Percentiles rank a stretch among this genome's conserved stretches.
Conservation (phyloP, 345 rosid species). For the Microthlaspi erraticum region DNA sequence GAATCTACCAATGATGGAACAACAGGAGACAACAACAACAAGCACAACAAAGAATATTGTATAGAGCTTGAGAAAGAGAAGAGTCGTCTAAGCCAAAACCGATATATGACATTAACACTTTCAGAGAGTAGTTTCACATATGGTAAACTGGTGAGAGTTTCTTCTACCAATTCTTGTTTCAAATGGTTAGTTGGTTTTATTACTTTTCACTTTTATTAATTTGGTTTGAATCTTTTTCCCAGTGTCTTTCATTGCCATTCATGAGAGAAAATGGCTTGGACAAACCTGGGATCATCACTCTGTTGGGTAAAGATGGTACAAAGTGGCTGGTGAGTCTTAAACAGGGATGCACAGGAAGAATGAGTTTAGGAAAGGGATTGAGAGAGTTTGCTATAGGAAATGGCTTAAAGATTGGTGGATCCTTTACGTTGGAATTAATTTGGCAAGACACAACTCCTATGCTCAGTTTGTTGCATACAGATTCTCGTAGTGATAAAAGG, state of each 20-base stretch:
- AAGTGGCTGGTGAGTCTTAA: slow-evolving; percentile 7
- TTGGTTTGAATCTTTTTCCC: background rate
- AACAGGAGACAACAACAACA: background rate
- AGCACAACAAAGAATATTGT: no score
- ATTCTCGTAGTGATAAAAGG: background rate
- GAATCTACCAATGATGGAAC: slow-evolving; percentile 17
- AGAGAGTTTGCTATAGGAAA: slow-evolving; percentile 5
- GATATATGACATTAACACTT: slow-evolving; percentile 21
- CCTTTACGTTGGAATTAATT: slow-evolving; percentile 22
- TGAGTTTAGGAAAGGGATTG: slow-evolving; percentile 20
- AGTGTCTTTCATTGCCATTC: slow-evolving; percentile 18
- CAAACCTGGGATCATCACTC: slow-evolving; percentile 15
- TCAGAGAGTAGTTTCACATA: background rate
- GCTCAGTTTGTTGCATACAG: background rate
- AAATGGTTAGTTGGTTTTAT: background rate
- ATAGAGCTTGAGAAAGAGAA: no score
- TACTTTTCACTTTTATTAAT: background rate
- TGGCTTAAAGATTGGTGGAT: background rate
- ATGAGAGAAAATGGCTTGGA: slow-evolving; percentile 18
- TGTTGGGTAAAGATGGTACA: slow-evolving; percentile 24
- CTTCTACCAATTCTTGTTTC: slow-evolving; percentile 1
- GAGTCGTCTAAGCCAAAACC: background rate
- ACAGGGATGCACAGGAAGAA: background rate
- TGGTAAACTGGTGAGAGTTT: slow-evolving; percentile 18
- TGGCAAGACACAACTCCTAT: slow-evolving; percentile 25